phyloP scores from a whole-genome alignment of 2,329 filamentous ascomycete species.

The Sphaerostilbella broomeana region DNA sequence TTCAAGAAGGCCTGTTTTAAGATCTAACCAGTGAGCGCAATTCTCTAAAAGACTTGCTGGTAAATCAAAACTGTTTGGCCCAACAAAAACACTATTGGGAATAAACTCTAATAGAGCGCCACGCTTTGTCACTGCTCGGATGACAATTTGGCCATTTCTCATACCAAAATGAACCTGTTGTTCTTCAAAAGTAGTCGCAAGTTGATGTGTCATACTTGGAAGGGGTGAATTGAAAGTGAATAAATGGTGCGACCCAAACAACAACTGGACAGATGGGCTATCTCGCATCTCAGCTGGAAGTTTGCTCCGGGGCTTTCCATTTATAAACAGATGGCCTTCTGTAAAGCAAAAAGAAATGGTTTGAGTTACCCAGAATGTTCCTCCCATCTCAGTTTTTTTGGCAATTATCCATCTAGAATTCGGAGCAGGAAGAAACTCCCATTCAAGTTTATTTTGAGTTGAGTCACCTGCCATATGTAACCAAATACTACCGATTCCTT shows the following conservation, averaged over 20 bases:
- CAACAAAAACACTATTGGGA: slow-evolving; percentile 25
- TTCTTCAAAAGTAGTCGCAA: slow-evolving; percentile 16
- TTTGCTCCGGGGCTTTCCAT: slow-evolving; percentile 32
- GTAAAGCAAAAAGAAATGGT: slow-evolving; percentile 29
- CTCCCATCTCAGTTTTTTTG: not conserved
- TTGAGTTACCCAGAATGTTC: slow-evolving; percentile 7
- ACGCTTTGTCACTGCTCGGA: slow-evolving; percentile 22
- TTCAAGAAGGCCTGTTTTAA: slow-evolving; percentile 37
- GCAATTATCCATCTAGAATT: not conserved
- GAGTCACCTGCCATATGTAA: not conserved
- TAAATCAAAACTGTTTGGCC: slow-evolving; percentile 35
- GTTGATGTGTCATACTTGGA: slow-evolving; percentile 46
- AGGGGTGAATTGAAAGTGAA: slow-evolving; percentile 46
- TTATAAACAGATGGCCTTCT: slow-evolving; percentile 30
- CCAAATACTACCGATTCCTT: not conserved
- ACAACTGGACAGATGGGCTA: slow-evolving; percentile 33
- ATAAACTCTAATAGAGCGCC: slow-evolving; percentile 27
- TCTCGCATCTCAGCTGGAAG: slow-evolving; percentile 46
- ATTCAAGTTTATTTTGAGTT: not conserved
- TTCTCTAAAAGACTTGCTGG: slow-evolving; percentile 43
- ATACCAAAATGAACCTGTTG: slow-evolving; percentile 36
- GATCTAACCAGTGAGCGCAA: slow-evolving; percentile 56
- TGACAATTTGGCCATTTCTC: not conserved
- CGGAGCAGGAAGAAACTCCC: not conserved
- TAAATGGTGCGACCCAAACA: slow-evolving; percentile 49